Evolutionary conservation across 306 rosid genomes (phyloP), one percentile per base, ranked within the genome.

Genomic region (Prunus dulcis): DNA sequence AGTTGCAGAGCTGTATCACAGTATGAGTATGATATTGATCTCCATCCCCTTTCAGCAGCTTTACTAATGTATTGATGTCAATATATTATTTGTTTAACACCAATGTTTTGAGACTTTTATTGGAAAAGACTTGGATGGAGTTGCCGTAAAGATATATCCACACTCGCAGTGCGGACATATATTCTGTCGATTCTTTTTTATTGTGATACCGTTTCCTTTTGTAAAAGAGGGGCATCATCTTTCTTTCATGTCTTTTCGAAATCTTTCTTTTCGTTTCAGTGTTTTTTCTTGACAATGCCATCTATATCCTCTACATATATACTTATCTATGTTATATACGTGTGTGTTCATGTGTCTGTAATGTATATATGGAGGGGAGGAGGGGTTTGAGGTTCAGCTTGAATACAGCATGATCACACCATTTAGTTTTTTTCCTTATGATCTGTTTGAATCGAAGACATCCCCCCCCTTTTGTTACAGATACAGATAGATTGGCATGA

Each of bases 121-220:
- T 84, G 84, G 84, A 78, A 25, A 78, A 25, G 86, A 51, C 81
- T 74, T 71, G 66, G 76, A 58, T 72, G 67, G 3, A 72, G 38
- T 72, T 72, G n/a, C 55, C 45, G n/a, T 38, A 72, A 47, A 76
- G 65, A 69, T 71, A 25, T 45, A 58, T 62, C 15, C 41, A 46
- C 53, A n/a, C 51, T 17, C 30, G 32, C 51, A 75, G 74, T 64
- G 73, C 66, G 76, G 68, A 73, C 62, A 83, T 13, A 19, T 82
- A 80, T 88, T 86, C 83, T 69, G 77, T 74, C 3, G 96, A 88
- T 85, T 87, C 90, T 72, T 84, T 82, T 80, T 85, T 86, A 76
- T 82, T 20, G 86, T 77, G 76, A 67, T 83, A 47, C 85, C 71
- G 73, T 86, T 51, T 82, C 87, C 62, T 85, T 88, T 85, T 76